phyloP scores from a whole-genome alignment of 1,284 basidiomycete genomes.

The Lentinus polychrous region DNA sequence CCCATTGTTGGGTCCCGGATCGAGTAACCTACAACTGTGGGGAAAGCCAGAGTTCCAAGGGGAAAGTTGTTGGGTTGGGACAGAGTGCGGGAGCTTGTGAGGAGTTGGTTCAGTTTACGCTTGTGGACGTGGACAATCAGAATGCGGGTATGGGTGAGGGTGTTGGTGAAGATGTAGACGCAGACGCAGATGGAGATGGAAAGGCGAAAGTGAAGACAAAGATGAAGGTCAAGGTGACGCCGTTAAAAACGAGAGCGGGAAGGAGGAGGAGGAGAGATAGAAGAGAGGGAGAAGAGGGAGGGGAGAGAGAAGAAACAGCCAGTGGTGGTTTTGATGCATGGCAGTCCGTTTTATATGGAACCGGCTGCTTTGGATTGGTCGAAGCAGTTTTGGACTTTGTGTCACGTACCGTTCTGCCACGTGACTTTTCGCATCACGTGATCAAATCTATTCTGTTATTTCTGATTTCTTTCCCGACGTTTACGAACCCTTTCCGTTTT shows the following conservation, averaged over 20 bases:
- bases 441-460: no score
- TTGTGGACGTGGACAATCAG: no score
- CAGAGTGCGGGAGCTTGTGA: conserved; percentile 1
- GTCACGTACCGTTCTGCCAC: no score
- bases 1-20: conserved; percentile 48
- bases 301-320: conserved; percentile 54
- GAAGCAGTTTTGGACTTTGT: conserved; percentile 53
- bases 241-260: conserved; percentile 33
- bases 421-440: no score
- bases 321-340: conserved; percentile 55
- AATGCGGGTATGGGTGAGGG: no score
- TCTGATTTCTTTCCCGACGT: no score
- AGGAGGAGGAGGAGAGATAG: conserved; percentile 20
- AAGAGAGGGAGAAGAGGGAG: conserved; percentile 32
- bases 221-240: no score
- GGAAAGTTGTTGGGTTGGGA: conserved; percentile 15
- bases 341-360: conserved; percentile 53
- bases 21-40: conserved; percentile 10
- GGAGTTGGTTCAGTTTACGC: conserved; percentile 15
- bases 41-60: conserved; percentile 12
- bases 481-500: no score
- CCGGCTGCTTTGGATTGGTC: conserved; percentile 42
- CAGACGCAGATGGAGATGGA: no score
- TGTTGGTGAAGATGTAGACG: no score
- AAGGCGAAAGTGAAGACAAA: no score